phyloP scores from a whole-genome alignment of 1,284 basidiomycete genomes.

The Ustilago hordei region DNA sequence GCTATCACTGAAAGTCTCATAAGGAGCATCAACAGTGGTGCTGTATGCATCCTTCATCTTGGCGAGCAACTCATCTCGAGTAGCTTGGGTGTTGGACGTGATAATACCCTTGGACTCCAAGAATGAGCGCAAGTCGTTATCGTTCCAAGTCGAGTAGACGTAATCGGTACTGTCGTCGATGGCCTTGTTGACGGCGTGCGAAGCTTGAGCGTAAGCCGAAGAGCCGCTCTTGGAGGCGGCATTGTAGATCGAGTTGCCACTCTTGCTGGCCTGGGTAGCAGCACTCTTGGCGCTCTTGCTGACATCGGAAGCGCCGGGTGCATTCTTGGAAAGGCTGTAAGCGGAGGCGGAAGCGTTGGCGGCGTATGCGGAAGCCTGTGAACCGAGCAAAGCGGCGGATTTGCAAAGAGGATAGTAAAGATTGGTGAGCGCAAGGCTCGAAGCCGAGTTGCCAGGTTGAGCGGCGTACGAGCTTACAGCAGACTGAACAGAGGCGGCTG shows the following conservation, averaged over 20 bases:
- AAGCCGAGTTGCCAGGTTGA: constrained; percentile 40
- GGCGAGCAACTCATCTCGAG: constrained; percentile 59
- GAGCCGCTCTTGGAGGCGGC: constrained; percentile 55
- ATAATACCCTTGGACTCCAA: constrained; percentile 59
- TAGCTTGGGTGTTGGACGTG: constrained; percentile 59
- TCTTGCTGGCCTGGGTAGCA: constrained; percentile 48
- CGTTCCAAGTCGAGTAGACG: constrained; percentile 65
- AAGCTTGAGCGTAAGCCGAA: constrained; percentile 56
- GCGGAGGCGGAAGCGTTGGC: constrained; percentile 30
- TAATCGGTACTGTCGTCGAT: constrained; percentile 66
- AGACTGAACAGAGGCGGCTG: constrained; percentile 57
- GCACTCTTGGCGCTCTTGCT: constrained; percentile 50
- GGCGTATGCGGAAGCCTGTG: constrained; percentile 55
- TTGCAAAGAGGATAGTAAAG: constrained; percentile 57
- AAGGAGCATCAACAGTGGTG: constrained; percentile 60
- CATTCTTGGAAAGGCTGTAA: constrained; percentile 34
- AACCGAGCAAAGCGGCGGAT: constrained; percentile 47
- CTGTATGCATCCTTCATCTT: constrained; percentile 58
- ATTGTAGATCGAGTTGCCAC: constrained; percentile 36
- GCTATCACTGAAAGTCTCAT: constrained; percentile 63
- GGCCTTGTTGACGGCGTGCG: constrained; percentile 28
- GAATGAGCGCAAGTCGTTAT: constrained; percentile 57
- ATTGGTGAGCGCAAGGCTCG: constrained; percentile 52
- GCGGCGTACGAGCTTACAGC: constrained; percentile 53
- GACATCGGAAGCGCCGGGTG: constrained; percentile 33